Conservation (phyloP, 768 basidiomycete genomes). For the Wakefieldia striispora region DNA sequence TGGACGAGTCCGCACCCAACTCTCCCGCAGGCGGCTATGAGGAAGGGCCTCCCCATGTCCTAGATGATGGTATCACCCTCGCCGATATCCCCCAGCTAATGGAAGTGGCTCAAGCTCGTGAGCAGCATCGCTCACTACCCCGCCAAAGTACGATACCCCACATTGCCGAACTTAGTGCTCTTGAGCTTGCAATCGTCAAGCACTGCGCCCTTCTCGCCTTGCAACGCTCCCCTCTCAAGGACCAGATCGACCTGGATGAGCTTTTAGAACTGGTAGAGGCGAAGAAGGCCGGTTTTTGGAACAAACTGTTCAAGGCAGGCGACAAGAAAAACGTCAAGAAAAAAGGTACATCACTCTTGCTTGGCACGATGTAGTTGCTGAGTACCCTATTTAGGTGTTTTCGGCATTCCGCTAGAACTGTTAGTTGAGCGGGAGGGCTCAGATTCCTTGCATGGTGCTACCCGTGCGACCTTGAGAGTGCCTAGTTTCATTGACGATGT, state of each 20-base stretch:
- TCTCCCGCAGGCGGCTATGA: constrained; percentile 59
- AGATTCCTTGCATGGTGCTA: constrained; percentile 92
- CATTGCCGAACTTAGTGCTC: constrained; percentile 76
- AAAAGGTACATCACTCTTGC: constrained; percentile 54
- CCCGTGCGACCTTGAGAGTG: constrained; percentile 78
- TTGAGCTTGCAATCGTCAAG: constrained; percentile 90
- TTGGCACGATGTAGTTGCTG: constrained; percentile 9
- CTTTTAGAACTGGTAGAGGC: constrained; percentile 88
- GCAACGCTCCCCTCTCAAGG: constrained; percentile 71
- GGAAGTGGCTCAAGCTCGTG: constrained; percentile 87
- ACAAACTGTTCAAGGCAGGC: constrained; percentile 86
- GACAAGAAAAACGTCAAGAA: constrained; percentile 92
- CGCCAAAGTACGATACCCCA: constrained; percentile 76
- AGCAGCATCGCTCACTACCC: constrained; percentile 82
- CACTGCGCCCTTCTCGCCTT: constrained; percentile 85
- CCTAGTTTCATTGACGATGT: constrained; percentile 99
- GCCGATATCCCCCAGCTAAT: constrained; percentile 93
- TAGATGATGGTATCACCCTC: constrained; percentile 85
- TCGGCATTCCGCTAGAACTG: constrained; percentile 88
- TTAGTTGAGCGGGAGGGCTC: constrained; percentile 92
- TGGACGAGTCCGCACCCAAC: constrained; percentile 75
- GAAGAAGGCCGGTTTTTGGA: constrained; percentile 95
- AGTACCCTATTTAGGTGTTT: constrained; percentile 61
- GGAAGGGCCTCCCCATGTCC: constrained; percentile 37
- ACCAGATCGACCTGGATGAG: constrained; percentile 89